Percentiles rank a stretch among this genome's conserved stretches.
phyloP scores from a whole-genome alignment of 116 monocot genomes.

The Phalaenopsis hybrid region DNA sequence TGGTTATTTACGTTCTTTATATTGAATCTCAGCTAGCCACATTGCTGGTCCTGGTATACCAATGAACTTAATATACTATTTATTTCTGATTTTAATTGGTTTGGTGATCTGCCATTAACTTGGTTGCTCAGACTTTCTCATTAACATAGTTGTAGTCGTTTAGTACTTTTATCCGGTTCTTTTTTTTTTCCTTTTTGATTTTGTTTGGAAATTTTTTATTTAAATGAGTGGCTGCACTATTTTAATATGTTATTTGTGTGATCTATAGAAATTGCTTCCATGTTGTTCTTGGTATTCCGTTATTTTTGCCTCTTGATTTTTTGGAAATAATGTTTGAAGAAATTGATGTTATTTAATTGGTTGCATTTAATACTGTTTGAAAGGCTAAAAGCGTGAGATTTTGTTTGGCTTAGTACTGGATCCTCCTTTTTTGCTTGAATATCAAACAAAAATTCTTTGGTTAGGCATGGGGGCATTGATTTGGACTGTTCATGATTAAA shows the following conservation, averaged over 20 bases:
- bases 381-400: neutral
- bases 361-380: neutral
- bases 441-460: too few relatives aligned
- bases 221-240: neutral
- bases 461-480: too few relatives aligned
- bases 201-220: neutral
- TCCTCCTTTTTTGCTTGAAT: too few relatives aligned
- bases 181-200: neutral
- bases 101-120: neutral
- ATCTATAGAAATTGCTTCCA: neutral
- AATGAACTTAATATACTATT: neutral
- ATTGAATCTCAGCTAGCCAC: neutral
- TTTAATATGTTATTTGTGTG: neutral
- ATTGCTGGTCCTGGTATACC: neutral
- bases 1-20: neutral
- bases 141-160: neutral
- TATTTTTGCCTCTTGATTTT: neutral
- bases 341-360: neutral
- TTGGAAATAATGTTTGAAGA: neutral
- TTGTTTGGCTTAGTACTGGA: neutral
- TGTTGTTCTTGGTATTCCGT: neutral
- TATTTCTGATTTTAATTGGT: neutral
- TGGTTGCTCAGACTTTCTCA: neutral
- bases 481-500: too few relatives aligned
- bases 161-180: neutral